Evolutionary conservation across 371 early-diverging fungal species (phyloP), one percentile per base, ranked within the genome.

Genomic region (Lichtheimia ramosa): DNA sequence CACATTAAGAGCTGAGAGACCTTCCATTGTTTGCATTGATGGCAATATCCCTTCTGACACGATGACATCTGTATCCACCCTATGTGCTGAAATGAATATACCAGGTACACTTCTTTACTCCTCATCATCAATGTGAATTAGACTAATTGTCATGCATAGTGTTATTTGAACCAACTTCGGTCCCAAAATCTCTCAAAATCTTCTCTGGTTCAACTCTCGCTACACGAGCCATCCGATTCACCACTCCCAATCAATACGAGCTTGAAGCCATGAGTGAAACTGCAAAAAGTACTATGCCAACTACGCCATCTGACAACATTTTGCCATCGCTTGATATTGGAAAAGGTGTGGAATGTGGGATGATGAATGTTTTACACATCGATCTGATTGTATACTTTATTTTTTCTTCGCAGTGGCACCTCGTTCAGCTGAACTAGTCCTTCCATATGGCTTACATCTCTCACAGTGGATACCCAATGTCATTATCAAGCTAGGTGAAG

Each of bases 121-220:
- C 34, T 34, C 3, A 2, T 3, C 25, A 25, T 25, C 34, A 34
- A 34, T 10, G 34, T 34, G 34, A 6, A 34, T 34, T 8, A 8
- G 10, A 0, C 34, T 34, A 34, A 34, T 10, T n/a, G 10, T 34
- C 34, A 34, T 34, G 34, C 94, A 64, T 94, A 86, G 85, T 82
- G 15, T 64, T 95, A 34, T 96, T 94, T 67, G 96, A 97, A 59
- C 96, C 97, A 0, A 97, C 97, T 0, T 96, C 96, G 6, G 84
- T 90, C 1, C 84, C 89, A 14, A 97, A 97, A 63, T 86, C 91
- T 14, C 59, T 75, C 1, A 81, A 78, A 13, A 51, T 92, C 12
- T 76, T 96, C 39, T 52, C 43, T 42, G 66, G 34, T 50, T 62
- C 64, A 15, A 15, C 48, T 20, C 25, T 34, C 34, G 48, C 52